Evolutionary conservation across 1,284 basidiomycete genomes (phyloP), one percentile per base, ranked within the genome.

Genomic region (Puccinia triticina): DNA sequence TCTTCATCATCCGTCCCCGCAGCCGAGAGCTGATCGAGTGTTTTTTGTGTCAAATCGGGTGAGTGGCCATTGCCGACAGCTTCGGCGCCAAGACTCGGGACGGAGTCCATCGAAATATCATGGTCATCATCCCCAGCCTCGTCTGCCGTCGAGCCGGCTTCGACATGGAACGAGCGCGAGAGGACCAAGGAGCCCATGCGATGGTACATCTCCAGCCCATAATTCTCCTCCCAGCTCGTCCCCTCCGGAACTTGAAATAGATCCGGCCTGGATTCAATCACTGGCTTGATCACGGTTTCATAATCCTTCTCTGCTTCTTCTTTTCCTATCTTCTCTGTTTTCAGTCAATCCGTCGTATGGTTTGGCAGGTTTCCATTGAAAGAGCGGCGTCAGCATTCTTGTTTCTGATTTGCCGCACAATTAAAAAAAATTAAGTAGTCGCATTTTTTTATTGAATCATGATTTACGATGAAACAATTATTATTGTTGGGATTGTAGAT

Each of bases 141-240:
- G 11, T 84, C n/a, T 29, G 32, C 29, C 37, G 53, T 8, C 43
- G 55, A 29, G 16, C 34, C 91, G 75, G 88, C 89, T 84, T 91
- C 90, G 64, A 96, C 92, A 57, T 91, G 91, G 87, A 97, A 97
- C 85, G 93, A 94, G 66, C 96, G 90, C 16, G 95, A 97, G 10
- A 98, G 90, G 75, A 99, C 94, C n/a, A 93, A 90, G 83, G 93
- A 95, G 8, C 96, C 97, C 90, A 95, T 95, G 48, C 93, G 88
- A 86, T 99, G 97, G 86, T 94, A 98, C 26, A 90, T 89, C 69
- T 92, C 90, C 7, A 96, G 86, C 0, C 92, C 91, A 86, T 94
- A 98, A 86, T 90, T 43, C 23, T 48, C 26, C 34, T 77, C 59
- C 76, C 76, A 89, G 10, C 86, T 86, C 0, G 88, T 85, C 26